Conservation (phyloP, 768 basidiomycete genomes). For the Suillus tomentosus region DNA sequence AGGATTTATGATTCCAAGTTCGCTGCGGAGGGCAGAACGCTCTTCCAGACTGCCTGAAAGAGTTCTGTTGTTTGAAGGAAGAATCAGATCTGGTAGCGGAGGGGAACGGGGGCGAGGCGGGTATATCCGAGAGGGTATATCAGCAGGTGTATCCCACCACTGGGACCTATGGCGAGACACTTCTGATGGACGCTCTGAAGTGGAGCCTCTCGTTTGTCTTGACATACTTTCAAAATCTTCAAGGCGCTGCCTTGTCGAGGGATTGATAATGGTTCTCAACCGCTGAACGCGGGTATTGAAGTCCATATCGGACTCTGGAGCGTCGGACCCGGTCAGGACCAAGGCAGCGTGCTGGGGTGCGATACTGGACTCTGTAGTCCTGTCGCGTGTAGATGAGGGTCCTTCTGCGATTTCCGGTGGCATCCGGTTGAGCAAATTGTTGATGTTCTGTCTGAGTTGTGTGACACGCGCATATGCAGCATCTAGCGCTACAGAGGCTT, state of each 20-base stretch:
- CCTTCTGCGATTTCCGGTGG: slow-evolving; percentile 34
- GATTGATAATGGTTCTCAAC: slow-evolving; percentile 31
- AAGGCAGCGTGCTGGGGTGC: slow-evolving; percentile 34
- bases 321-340: slow-evolving; percentile 29
- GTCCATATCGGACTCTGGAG: slow-evolving; percentile 23
- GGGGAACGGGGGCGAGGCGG: slow-evolving; percentile 29
- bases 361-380: slow-evolving; percentile 24
- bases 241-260: slow-evolving; percentile 34
- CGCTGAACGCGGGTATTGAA: slow-evolving; percentile 31
- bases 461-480: slow-evolving; percentile 57
- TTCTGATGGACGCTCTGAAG: slow-evolving; percentile 4
- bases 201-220: slow-evolving; percentile 19
- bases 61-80: slow-evolving; percentile 19
- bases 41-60: slow-evolving; percentile 13
- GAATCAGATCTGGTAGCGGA: slow-evolving; percentile 31
- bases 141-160: slow-evolving; percentile 20
- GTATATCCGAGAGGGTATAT: slow-evolving; percentile 5
- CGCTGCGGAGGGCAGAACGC: slow-evolving; percentile 20
- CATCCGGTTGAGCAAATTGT: slow-evolving; percentile 42
- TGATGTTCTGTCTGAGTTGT: slow-evolving; percentile 53
- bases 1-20: slow-evolving; percentile 20
- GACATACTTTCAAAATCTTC: slow-evolving; percentile 30
- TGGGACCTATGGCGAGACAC: slow-evolving; percentile 6
- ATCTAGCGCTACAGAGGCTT: slow-evolving; percentile 56
- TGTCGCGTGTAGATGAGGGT: slow-evolving; percentile 14